phyloP scores from a whole-genome alignment of 2,329 filamentous ascomycete species.

The Diaporthe longicolla region DNA sequence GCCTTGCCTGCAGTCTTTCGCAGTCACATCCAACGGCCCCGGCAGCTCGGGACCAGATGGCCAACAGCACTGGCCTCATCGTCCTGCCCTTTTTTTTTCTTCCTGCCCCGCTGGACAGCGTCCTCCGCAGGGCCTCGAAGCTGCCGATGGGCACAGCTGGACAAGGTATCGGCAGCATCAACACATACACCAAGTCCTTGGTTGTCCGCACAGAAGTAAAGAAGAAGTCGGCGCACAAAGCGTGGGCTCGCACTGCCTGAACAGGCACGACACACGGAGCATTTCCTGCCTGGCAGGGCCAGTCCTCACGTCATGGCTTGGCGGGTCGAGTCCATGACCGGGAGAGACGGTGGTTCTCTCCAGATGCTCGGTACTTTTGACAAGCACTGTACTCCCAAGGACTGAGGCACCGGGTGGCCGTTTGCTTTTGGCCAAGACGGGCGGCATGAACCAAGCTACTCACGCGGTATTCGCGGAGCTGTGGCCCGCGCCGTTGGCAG shows the following conservation, averaged over 20 bases:
- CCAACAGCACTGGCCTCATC: neutral
- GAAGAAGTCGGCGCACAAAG: neutral
- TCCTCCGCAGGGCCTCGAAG: neutral
- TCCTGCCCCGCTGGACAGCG: neutral
- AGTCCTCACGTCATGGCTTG: slow-evolving; percentile 1
- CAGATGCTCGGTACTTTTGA: slow-evolving; percentile 32
- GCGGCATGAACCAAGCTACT: neutral
- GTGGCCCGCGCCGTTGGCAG: neutral
- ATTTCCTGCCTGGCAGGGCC: slow-evolving; percentile 17
- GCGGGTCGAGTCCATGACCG: neutral
- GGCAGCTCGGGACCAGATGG: neutral
- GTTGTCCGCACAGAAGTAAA: slow-evolving; percentile 2
- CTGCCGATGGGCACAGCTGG: neutral
- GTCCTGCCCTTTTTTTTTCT: too few relatives aligned
- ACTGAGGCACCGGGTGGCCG: neutral
- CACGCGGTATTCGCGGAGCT: neutral
- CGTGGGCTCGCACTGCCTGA: slow-evolving; percentile 3
- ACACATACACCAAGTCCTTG: slow-evolving; percentile 33
- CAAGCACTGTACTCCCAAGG: neutral
- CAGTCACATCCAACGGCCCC: slow-evolving; percentile 23
- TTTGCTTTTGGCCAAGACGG: slow-evolving; percentile 14
- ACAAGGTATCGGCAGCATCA: slow-evolving; percentile 30
- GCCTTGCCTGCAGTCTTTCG: neutral
- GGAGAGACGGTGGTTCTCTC: slow-evolving; percentile 6
- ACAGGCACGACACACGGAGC: slow-evolving; percentile 25